phyloP scores from a whole-genome alignment of 495 filamentous ascomycete genomes.

The Chaetomium tenue region DNA sequence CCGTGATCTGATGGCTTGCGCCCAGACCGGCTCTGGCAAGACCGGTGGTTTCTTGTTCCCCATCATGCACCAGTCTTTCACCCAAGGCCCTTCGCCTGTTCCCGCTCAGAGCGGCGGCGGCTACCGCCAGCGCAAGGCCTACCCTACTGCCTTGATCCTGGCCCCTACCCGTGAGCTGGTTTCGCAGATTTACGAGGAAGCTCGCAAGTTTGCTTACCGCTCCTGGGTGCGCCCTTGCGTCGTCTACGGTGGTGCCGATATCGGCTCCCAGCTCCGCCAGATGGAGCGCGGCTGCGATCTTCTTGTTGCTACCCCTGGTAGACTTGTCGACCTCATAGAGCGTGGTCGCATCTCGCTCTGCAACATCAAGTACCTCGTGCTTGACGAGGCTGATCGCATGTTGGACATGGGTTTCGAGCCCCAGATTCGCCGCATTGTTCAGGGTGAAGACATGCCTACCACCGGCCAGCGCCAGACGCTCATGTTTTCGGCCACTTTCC shows the following conservation, averaged over 20 bases:
- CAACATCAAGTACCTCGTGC: conserved; percentile 98
- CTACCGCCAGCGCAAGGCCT: conserved; percentile 87
- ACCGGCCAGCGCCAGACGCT: conserved; percentile 88
- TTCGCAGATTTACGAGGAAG: conserved; percentile 96
- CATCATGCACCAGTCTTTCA: conserved; percentile 92
- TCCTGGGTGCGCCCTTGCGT: conserved; percentile 98
- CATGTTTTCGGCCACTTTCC: conserved; percentile 99
- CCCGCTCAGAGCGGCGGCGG: conserved; percentile 66
- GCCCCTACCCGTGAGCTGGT: conserved; percentile 97
- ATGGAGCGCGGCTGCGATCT: conserved; percentile 98
- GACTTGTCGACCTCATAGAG: conserved; percentile 96
- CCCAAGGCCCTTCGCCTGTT: conserved; percentile 72
- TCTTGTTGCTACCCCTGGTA: conserved; percentile 92
- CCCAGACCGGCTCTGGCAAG: conserved; percentile 98
- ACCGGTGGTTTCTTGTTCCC: conserved; percentile 99
- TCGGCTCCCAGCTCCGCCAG: conserved; percentile 91
- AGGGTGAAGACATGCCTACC: conserved; percentile 94
- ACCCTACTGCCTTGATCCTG: conserved; percentile 91
- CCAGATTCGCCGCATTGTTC: conserved; percentile 96
- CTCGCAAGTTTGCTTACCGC: conserved; percentile 96
- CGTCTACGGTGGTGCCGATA: conserved; percentile 98
- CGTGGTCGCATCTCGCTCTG: conserved; percentile 93
- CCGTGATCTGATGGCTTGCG: conserved; percentile 97
- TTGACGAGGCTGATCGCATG: conserved; percentile 99
- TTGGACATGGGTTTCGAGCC: conserved; percentile 99